phyloP scores from a whole-genome alignment of 495 filamentous ascomycete genomes.

The Pyrenopolyporus hunteri region DNA sequence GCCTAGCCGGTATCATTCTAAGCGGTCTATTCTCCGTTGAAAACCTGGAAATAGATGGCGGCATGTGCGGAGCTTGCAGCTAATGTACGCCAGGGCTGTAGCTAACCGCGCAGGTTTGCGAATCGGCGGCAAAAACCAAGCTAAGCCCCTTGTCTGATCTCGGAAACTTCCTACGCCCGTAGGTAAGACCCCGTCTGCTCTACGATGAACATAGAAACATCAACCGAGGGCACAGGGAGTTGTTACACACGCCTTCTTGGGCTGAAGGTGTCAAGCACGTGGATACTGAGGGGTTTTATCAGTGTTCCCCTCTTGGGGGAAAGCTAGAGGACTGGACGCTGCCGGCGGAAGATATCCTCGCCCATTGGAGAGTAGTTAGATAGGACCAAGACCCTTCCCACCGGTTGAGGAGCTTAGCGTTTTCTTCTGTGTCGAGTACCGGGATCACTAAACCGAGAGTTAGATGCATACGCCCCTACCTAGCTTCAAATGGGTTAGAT shows the following conservation, averaged over 20 bases:
- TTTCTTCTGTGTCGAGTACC: conserved; percentile 55
- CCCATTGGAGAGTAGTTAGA: conserved; percentile 59
- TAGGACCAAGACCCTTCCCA: conserved; percentile 63
- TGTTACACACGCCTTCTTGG: conserved; percentile 19
- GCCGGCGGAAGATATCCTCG: conserved; percentile 66
- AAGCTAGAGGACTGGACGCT: conserved; percentile 63
- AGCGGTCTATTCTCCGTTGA: not conserved
- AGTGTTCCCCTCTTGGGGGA: conserved; percentile 67
- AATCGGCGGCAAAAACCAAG: conserved; percentile 23
- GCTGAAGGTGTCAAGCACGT: conserved; percentile 12
- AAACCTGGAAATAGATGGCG: conserved; percentile 21
- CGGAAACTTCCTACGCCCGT: conserved; percentile 34
- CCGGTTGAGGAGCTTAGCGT: conserved; percentile 50
- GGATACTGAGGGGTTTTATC: conserved; percentile 35
- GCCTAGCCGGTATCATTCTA: conserved; percentile 6
- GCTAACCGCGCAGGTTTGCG: conserved; percentile 31
- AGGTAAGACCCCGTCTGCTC: conserved; percentile 35
- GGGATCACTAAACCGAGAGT: conserved; percentile 53
- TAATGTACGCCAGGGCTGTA: conserved; percentile 30
- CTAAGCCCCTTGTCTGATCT: conserved; percentile 18
- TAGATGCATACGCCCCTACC: conserved; percentile 20
- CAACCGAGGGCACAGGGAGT: conserved; percentile 24
- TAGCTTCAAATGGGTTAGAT: not conserved
- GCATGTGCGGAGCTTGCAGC: conserved; percentile 35
- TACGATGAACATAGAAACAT: conserved; percentile 36